Evolutionary conservation across 129 eudicot species (phyloP).

Genomic region (Escallonia herrerae): DNA sequence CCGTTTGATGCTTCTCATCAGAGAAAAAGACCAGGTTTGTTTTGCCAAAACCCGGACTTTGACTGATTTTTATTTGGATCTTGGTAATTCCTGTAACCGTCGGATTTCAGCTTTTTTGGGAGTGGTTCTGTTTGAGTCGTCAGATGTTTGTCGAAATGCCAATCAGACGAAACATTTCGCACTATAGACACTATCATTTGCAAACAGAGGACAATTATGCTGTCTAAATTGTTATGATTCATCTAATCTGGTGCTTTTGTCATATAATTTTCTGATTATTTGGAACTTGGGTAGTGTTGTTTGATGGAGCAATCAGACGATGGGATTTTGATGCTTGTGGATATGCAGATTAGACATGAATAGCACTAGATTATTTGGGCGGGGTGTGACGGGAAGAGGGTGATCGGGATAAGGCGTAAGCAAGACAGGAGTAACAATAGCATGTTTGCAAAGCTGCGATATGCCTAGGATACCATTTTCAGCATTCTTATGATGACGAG

Average conservation of each 20-base stretch:
- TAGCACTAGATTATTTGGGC: too few relatives aligned
- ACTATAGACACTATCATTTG: background rate
- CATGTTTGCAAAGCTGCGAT: too few relatives aligned
- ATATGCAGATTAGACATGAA: too few relatives aligned
- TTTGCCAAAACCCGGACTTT: background rate
- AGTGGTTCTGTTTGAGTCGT: too few relatives aligned
- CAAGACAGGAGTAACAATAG: too few relatives aligned
- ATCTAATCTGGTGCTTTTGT: background rate
- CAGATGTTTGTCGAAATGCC: background rate
- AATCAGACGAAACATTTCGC: background rate
- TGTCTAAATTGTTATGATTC: background rate
- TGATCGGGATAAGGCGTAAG: too few relatives aligned
- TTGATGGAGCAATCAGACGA: too few relatives aligned
- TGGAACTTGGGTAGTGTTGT: background rate
- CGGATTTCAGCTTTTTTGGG: background rate
- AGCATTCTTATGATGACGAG: too few relatives aligned
- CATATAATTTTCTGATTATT: too few relatives aligned
- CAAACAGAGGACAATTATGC: background rate
- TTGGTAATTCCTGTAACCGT: background rate
- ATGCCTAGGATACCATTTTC: too few relatives aligned
- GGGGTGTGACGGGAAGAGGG: too few relatives aligned
- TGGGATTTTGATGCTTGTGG: too few relatives aligned
- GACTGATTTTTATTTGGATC: background rate
- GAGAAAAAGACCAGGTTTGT: conserved; percentile 35
- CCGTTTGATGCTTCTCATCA: conserved; percentile 14